A percentile compares a stretch with the other conserved stretches of the same genome.
phyloP scores from a whole-genome alignment of 1,284 basidiomycete species.

The Apiotrichum brassicae region DNA sequence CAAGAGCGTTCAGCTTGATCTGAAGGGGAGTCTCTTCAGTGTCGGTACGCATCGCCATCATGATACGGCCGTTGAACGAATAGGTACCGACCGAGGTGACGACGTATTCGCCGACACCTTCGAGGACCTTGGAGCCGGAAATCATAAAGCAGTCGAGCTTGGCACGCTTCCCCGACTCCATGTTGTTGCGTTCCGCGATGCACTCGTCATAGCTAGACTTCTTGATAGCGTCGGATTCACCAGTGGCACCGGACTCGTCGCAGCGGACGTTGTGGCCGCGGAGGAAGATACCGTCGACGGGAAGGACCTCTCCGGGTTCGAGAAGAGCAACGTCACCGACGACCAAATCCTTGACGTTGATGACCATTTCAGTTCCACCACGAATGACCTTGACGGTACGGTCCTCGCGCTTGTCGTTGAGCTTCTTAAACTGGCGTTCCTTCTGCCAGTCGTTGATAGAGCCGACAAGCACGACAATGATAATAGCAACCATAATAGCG shows the following conservation, averaged over 20 bases:
- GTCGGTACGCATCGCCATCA: slow-evolving; percentile 58
- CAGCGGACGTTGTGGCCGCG: slow-evolving; percentile 89
- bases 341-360: slow-evolving; percentile 81
- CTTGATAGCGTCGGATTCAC: slow-evolving; percentile 90
- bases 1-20: slow-evolving; percentile 83
- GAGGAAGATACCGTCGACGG: slow-evolving; percentile 92
- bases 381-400: slow-evolving; percentile 88
- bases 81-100: slow-evolving; percentile 85
- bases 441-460: slow-evolving; percentile 71
- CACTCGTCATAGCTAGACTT: slow-evolving; percentile 79
- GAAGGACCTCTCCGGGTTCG: slow-evolving; percentile 92
- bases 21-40: slow-evolving; percentile 72
- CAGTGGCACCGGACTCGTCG: slow-evolving; percentile 94
- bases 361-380: slow-evolving; percentile 66
- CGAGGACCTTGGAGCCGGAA: slow-evolving; percentile 88
- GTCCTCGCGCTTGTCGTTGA: slow-evolving; percentile 95
- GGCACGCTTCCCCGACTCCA: slow-evolving; percentile 38
- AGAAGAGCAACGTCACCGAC: slow-evolving; percentile 89
- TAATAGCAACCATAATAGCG: slow-evolving; percentile 88
- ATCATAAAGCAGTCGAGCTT: slow-evolving; percentile 91
- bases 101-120: slow-evolving; percentile 89
- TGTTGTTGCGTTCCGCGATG: slow-evolving; percentile 49
- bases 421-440: slow-evolving; percentile 84
- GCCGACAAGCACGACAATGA: slow-evolving; percentile 54
- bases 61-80: slow-evolving; percentile 91